Evolutionary conservation across 2,329 filamentous ascomycete species (phyloP), one percentile per base, ranked within the genome.

Genomic region (Fusarium albosuccineum): DNA sequence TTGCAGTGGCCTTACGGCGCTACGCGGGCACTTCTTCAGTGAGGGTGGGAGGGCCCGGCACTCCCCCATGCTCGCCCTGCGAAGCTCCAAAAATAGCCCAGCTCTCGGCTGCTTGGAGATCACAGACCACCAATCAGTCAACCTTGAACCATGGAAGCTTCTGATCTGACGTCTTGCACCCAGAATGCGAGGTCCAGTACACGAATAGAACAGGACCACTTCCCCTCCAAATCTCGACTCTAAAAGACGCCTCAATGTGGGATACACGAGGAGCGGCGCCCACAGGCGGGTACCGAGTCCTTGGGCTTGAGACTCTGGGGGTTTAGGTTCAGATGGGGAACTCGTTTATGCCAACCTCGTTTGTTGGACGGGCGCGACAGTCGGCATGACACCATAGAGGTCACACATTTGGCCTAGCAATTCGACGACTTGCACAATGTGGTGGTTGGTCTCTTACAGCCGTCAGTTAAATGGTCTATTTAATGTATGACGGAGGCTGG

Each of bases 51-150:
- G 45, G 42, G 37, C 41, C 39, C 46, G 48, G 55, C 55, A 51
- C 54, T 55, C 46, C 22, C 22, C 22, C 22, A 22, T 22, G 22
- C 22, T 22, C 22, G 22, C 22, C 22, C 60, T 60, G 39, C 22
- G 41, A 42, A 51, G 26, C 6, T n/a, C 62, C 62, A 63, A 68
- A 68, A 68, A 68, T 68, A 68, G 66, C 52, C 30, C 29, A 29
- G n/a, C 17, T 48, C 22, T 39, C 45, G 17, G 22, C 13, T 30
- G 6, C 6, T 33, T 11, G 11, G 11, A 33, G 30, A 33, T 33
- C 30, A 33, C 4, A 5, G 22, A 5, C 22, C 40, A 27, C 13
- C 22, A 14, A 16, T 29, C 42, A 45, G 6, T 14, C 27, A 27
- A 9, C 4, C 13, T 30, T 34, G 8, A 36, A 30, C 10, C 22